Evolutionary conservation across 2,329 filamentous ascomycete species (phyloP).

Genomic region (Neopestalotiopsis rosae): DNA sequence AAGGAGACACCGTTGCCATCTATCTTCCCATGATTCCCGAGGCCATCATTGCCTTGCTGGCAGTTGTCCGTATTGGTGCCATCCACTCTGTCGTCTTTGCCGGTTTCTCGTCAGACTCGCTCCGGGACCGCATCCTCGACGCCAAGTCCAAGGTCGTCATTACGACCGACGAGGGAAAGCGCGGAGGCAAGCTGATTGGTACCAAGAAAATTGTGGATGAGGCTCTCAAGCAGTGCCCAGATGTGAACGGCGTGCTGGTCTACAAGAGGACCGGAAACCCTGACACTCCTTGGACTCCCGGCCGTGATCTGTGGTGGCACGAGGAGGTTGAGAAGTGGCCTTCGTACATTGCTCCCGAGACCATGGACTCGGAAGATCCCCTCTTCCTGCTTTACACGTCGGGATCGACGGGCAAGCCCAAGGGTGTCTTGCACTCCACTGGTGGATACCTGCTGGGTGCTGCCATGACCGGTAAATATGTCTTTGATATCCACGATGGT

Average conservation of each 20-base stretch:
- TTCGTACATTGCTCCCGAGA: slow-evolving; percentile 85
- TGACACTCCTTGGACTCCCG: slow-evolving; percentile 87
- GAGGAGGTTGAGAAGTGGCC: slow-evolving; percentile 98
- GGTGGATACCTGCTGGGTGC: slow-evolving; percentile 94
- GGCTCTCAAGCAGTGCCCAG: slow-evolving; percentile 92
- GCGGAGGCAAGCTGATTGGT: slow-evolving; percentile 94
- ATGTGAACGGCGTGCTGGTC: slow-evolving; percentile 84
- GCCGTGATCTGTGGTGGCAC: slow-evolving; percentile 97
- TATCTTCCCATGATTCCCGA: slow-evolving; percentile 99
- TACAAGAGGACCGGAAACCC: slow-evolving; percentile 89
- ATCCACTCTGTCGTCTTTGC: slow-evolving; percentile 98
- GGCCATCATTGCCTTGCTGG: slow-evolving; percentile 88
- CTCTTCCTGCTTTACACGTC: slow-evolving; percentile 98
- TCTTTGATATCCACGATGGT: slow-evolving; percentile 95
- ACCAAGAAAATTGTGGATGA: slow-evolving; percentile 99
- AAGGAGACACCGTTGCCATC: slow-evolving; percentile 95
- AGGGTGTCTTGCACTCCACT: slow-evolving; percentile 98
- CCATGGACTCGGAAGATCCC: slow-evolving; percentile 92
- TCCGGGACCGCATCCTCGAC: slow-evolving; percentile 93
- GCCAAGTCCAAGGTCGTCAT: slow-evolving; percentile 92
- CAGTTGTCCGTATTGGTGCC: slow-evolving; percentile 89
- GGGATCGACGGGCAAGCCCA: slow-evolving; percentile 96
- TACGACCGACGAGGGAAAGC: slow-evolving; percentile 96
- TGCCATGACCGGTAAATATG: slow-evolving; percentile 94
- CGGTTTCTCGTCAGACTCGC: slow-evolving; percentile 94